Evolutionary conservation across 192 early-diverging fungal genomes (phyloP).

Genomic region (Lobosporangium transversale): DNA sequence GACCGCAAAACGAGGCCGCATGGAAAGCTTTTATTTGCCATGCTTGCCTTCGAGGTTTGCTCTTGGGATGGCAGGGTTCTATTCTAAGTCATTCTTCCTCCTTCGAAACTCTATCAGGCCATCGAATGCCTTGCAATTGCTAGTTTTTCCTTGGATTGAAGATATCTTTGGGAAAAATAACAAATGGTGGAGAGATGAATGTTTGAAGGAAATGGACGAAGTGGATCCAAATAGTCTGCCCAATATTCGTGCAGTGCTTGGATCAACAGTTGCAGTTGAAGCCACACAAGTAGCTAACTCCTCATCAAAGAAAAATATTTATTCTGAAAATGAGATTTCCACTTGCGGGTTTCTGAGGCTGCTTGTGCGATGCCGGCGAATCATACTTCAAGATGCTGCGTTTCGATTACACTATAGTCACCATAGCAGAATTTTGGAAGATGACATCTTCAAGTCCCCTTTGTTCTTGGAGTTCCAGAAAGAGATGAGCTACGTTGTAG

Average conservation of each 20-base stretch:
- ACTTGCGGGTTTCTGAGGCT: conserved; percentile 19
- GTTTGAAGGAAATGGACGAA: conserved; percentile 15
- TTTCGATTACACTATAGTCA: conserved; percentile 8
- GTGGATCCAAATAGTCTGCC: too few relatives aligned
- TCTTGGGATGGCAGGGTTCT: conserved; percentile 21
- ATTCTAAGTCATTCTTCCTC: conserved; percentile 10
- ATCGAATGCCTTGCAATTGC: not conserved
- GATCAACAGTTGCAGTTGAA: too few relatives aligned
- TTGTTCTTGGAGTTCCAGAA: conserved; percentile 6
- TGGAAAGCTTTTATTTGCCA: conserved; percentile 17
- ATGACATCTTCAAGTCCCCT: conserved; percentile 10
- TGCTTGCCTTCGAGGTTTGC: conserved; percentile 10
- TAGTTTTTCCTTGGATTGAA: conserved; percentile 32
- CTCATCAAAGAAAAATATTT: not conserved
- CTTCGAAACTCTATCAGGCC: conserved; percentile 11
- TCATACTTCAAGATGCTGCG: conserved; percentile 31
- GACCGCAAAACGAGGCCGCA: conserved; percentile 8
- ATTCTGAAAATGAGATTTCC: conserved; percentile 8
- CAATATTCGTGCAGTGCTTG: too few relatives aligned
- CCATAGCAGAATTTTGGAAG: conserved; percentile 2
- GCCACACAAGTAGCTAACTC: not conserved
- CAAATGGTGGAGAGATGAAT: not conserved
- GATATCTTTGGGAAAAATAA: conserved; percentile 11
- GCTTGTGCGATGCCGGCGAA: conserved; percentile 19
- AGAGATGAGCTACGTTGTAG: not conserved